These are phyloP conservation scores for Apiospora phragmitis DNA, from an alignment of 2,329 filamentous ascomycete species.

Conservation along the genomic window DNA sequence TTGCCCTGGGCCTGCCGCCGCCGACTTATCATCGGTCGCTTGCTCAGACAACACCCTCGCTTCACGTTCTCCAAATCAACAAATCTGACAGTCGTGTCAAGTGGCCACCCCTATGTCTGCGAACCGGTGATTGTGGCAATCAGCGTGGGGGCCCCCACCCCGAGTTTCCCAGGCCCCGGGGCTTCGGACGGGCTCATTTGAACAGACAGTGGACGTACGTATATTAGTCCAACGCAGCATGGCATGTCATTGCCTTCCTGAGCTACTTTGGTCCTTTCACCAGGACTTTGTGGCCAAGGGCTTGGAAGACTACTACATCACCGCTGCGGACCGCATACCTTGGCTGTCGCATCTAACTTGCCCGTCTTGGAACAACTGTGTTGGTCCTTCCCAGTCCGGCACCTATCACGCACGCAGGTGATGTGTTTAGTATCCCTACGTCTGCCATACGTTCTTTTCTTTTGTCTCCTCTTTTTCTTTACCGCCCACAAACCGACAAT, in stretches of 20 bases:
- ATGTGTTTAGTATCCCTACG: neutral
- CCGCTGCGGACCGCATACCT: neutral
- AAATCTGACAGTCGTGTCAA: neutral
- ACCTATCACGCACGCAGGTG: neutral
- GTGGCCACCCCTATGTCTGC: neutral
- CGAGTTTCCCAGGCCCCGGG: neutral
- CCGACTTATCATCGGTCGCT: neutral
- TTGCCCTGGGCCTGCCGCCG: neutral
- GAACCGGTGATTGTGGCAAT: neutral
- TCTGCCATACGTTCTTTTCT: neutral
- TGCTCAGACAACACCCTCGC: neutral
- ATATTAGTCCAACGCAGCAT: neutral
- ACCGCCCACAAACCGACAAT: neutral
- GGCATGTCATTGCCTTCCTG: neutral
- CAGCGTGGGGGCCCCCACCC: neutral
- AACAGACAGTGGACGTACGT: neutral
- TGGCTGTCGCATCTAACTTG: neutral
- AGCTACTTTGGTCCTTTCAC: neutral
- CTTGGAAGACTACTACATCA: neutral
- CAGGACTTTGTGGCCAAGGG: neutral
- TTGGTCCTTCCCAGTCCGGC: neutral
- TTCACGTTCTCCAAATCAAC: neutral
- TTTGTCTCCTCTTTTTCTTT: neutral
- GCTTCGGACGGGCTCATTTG: neutral
- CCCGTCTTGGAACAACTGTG: neutral